phyloP scores from a whole-genome alignment of 768 basidiomycete genomes.

The Trametes elegans region DNA sequence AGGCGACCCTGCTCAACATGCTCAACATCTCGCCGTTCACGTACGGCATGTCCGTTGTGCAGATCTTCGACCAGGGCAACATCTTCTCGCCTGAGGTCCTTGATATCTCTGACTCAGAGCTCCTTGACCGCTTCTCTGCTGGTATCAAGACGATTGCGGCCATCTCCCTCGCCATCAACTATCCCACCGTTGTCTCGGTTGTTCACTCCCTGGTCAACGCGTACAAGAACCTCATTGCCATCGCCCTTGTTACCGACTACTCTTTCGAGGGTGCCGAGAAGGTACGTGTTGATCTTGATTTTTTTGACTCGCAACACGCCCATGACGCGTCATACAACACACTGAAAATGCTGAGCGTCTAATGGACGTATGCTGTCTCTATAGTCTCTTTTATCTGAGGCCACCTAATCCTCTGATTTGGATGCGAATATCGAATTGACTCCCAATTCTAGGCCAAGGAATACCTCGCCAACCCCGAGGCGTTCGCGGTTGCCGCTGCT shows the following conservation, averaged over 20 bases:
- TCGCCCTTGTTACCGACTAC: conserved; percentile 91
- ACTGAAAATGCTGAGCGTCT: conserved; percentile 86
- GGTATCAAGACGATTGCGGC: conserved; percentile 95
- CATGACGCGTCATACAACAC: conserved; percentile 43
- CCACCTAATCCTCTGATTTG: neutral
- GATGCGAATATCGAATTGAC: conserved; percentile 32
- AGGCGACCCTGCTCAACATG: conserved; percentile 99
- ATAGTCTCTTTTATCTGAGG: conserved; percentile 28
- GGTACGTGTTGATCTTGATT: conserved; percentile 45
- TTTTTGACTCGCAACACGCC: conserved; percentile 15
- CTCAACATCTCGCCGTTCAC: conserved; percentile 99
- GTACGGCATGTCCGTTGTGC: conserved; percentile 97
- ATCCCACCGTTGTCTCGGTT: conserved; percentile 94
- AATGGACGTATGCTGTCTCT: conserved; percentile 38
- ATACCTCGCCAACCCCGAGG: conserved; percentile 96
- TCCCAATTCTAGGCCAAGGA: conserved; percentile 72
- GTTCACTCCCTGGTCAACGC: conserved; percentile 95
- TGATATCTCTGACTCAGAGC: conserved; percentile 89
- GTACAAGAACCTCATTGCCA: conserved; percentile 96
- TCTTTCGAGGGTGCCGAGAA: conserved; percentile 91
- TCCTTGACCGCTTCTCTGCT: conserved; percentile 87
- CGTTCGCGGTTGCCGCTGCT: conserved; percentile 85
- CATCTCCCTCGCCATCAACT: conserved; percentile 93
- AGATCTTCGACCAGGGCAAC: conserved; percentile 95
- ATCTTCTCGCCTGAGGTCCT: conserved; percentile 87